Conservation (phyloP, 1,284 basidiomycete genomes). For the Anthracocystis panici-leucophaei region DNA sequence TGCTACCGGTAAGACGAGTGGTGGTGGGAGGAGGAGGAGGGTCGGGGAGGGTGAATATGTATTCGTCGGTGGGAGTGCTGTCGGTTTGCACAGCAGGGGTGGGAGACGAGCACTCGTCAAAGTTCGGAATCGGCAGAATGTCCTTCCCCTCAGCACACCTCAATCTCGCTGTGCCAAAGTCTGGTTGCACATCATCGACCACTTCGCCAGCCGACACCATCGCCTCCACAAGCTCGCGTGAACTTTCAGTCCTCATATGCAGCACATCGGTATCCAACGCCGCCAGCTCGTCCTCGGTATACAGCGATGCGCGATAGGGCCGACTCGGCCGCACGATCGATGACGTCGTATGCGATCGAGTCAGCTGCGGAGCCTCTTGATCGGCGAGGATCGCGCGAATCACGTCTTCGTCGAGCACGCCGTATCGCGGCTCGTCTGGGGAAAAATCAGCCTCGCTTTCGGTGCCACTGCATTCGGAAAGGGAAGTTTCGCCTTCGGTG, state of each 20-base stretch:
- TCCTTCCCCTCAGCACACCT: slow-evolving; percentile 24
- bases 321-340: slow-evolving; percentile 30
- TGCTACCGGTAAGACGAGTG: slow-evolving; percentile 9
- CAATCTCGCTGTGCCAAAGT: slow-evolving; percentile 46
- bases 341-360: slow-evolving; percentile 32
- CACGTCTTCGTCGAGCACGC: slow-evolving; percentile 42
- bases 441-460: slow-evolving; percentile 35
- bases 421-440: slow-evolving; percentile 33
- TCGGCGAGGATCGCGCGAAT: slow-evolving; percentile 43
- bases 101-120: slow-evolving; percentile 6
- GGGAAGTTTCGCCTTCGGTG: slow-evolving; percentile 35
- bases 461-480: slow-evolving; percentile 39
- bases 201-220: slow-evolving; percentile 10
- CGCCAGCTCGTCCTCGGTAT: slow-evolving; percentile 54
- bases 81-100: background rate
- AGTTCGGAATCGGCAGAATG: slow-evolving; percentile 14
- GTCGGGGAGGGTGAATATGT: slow-evolving; percentile 31
- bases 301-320: slow-evolving; percentile 56
- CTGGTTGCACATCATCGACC: slow-evolving; percentile 2
- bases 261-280: slow-evolving; percentile 14
- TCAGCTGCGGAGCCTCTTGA: slow-evolving; percentile 6
- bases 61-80: slow-evolving; percentile 11
- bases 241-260: slow-evolving; percentile 42
- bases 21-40: background rate
- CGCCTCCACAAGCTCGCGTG: slow-evolving; percentile 37